Evolutionary conservation across 352 stramenopile genomes (phyloP).

Genomic region (Phytophthora chlamydospora): DNA sequence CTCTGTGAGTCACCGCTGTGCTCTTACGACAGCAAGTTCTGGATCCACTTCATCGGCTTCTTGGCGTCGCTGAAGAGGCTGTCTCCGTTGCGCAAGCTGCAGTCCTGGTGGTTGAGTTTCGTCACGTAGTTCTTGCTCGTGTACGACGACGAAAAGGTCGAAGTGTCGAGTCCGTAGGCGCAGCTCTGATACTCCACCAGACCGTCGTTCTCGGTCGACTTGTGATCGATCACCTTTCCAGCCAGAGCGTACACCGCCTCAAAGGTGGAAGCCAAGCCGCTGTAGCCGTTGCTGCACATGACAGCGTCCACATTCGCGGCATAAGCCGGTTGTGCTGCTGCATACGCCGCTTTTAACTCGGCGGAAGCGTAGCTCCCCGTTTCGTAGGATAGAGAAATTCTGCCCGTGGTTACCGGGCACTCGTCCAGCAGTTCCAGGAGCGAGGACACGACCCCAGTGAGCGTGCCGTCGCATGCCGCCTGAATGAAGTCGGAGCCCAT

Average conservation of each 20-base stretch:
- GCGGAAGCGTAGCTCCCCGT: constrained; percentile 23
- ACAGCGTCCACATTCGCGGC: constrained; percentile 21
- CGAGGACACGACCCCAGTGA: constrained; percentile 24
- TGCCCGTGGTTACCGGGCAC: constrained; percentile 35
- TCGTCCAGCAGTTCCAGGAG: constrained; percentile 34
- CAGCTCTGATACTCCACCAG: constrained; percentile 53
- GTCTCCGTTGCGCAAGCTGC: constrained; percentile 52
- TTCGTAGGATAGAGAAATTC: constrained; percentile 36
- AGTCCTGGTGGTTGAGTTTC: constrained; percentile 58
- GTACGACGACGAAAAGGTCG: constrained; percentile 38
- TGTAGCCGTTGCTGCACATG: constrained; percentile 34
- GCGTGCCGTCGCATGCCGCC: constrained; percentile 33
- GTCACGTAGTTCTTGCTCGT: constrained; percentile 48
- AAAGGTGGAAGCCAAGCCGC: constrained; percentile 23
- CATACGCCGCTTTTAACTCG: constrained; percentile 11
- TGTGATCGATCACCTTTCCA: constrained; percentile 21
- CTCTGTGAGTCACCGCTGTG: too few relatives aligned
- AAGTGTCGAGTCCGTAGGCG: constrained; percentile 24
- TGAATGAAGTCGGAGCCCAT: constrained; percentile 46
- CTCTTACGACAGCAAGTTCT: constrained; percentile 43
- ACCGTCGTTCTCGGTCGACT: constrained; percentile 35
- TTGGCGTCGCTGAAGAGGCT: constrained; percentile 42
- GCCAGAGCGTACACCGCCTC: constrained; percentile 18
- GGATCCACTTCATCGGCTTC: constrained; percentile 65
- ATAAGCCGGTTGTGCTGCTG: constrained; percentile 24